Percentiles rank a stretch among this genome's conserved stretches.
phyloP scores from a whole-genome alignment of 2,329 filamentous ascomycete species.

The Penicillium sp. region DNA sequence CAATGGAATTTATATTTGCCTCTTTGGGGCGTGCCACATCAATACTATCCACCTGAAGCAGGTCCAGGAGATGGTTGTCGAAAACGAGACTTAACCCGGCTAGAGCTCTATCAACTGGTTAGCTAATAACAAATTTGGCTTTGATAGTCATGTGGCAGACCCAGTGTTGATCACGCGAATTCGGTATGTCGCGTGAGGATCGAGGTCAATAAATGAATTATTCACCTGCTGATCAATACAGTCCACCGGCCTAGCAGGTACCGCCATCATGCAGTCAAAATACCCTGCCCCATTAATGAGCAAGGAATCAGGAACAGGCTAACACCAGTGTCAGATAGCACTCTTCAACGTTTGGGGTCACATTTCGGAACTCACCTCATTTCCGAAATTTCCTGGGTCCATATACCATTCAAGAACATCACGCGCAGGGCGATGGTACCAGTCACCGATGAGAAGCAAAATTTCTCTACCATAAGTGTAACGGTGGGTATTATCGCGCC shows the following conservation, averaged over 20 bases:
- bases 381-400: constrained; percentile 45
- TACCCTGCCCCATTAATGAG: constrained; percentile 49
- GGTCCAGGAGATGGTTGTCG: constrained; percentile 29
- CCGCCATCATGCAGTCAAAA: constrained; percentile 49
- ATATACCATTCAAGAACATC: constrained; percentile 49
- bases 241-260: constrained; percentile 48
- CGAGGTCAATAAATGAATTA: constrained; percentile 28
- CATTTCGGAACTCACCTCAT: constrained; percentile 35
- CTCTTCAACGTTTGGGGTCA: background rate
- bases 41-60: constrained; percentile 46
- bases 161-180: constrained; percentile 49
- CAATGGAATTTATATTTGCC: constrained; percentile 34
- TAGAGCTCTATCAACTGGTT: constrained; percentile 34
- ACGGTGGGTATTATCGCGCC: constrained; percentile 3
- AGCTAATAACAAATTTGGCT: background rate
- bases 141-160: constrained; percentile 21
- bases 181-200: constrained; percentile 31
- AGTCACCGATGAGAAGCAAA: constrained; percentile 51
- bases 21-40: constrained; percentile 27
- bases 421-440: constrained; percentile 48
- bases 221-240: constrained; percentile 36
- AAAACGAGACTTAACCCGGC: constrained; percentile 42
- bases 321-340: background rate
- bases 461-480: constrained; percentile 42
- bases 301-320: constrained; percentile 52